Evolutionary conservation across 805 yeast genomes (phyloP), one percentile per base, ranked within the genome.

Genomic region (Spathaspora gorwiae): DNA sequence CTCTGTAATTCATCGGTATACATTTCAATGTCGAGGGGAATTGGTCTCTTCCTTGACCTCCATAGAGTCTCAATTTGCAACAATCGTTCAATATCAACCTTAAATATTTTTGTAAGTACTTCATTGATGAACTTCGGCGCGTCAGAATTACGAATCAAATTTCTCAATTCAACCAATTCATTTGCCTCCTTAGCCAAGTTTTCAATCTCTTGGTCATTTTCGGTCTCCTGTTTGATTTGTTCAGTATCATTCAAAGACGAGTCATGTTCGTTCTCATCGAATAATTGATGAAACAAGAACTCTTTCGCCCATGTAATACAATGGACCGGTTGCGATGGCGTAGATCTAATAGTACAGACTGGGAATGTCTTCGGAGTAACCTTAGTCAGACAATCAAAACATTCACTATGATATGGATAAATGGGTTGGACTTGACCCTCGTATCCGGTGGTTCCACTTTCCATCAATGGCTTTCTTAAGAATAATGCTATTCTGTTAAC

Each of bases 251-350:
- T 57, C 47, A 72, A 6, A 54, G 60, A 54, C 46, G 44, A 45
- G 54, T 62, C 39, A 40, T 55, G 19, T 45, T 62, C 41, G 9
- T 65, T 73, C 40, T 80, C 81, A 15, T 81, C 82, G 60, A 90
- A 92, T 33, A 94, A 69, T 57, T 89, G 95, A 24, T 79, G 75
- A 59, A 94, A 90, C 42, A 94, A 66, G 58, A 88, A 95, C 54
- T 86, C 88, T 60, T 94, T 94, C 7, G 97, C 95, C 99, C 99
- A 94, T 1, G 95, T 96, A 26, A 94, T 84, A 62, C 97, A 90
- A 60, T 94, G 99, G 6, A 94, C 84, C 0, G 97, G 97, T 59
- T 87, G 90, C 0, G 96, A 87, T 0, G 99, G 99, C 0, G 99
- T 94, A 6, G 97, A 88, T 51, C 99, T 75, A 47, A 94, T 94